Evolutionary conservation across 768 basidiomycete species (phyloP).

Genomic region (Tylopilus vinaceipallidus): DNA sequence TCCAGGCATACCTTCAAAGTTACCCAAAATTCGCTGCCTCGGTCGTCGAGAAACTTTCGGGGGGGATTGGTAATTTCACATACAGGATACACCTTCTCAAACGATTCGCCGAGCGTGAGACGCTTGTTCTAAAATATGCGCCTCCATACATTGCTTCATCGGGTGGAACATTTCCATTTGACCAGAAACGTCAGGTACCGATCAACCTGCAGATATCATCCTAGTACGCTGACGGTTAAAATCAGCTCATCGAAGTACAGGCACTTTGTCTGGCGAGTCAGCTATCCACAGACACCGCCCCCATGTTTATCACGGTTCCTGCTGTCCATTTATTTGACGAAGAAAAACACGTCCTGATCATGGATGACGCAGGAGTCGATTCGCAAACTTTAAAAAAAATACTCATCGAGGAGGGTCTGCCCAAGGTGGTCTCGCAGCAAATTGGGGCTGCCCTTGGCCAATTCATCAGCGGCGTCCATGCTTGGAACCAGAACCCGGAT

Average conservation of each 20-base stretch:
- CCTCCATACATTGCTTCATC: slow-evolving; percentile 41
- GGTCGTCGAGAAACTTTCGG: slow-evolving; percentile 41
- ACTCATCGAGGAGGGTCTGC: slow-evolving; percentile 35
- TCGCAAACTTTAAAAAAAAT: slow-evolving; percentile 39
- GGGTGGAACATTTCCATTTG: slow-evolving; percentile 28
- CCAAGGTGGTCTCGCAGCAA: slow-evolving; percentile 31
- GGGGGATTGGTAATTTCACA: slow-evolving; percentile 56
- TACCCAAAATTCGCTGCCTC: slow-evolving; percentile 45
- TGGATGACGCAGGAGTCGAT: slow-evolving; percentile 55
- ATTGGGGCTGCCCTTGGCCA: slow-evolving; percentile 54
- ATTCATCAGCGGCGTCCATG: slow-evolving; percentile 55
- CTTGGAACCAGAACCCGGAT: slow-evolving; percentile 37
- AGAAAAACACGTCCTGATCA: slow-evolving; percentile 50
- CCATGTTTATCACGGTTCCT: slow-evolving; percentile 49
- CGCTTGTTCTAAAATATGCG: slow-evolving; percentile 59
- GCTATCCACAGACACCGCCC: slow-evolving; percentile 30
- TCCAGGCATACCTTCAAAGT: slow-evolving; percentile 43
- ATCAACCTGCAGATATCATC: neutral
- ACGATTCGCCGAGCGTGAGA: slow-evolving; percentile 41
- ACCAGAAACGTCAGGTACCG: slow-evolving; percentile 53
- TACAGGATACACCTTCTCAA: slow-evolving; percentile 48
- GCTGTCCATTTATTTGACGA: slow-evolving; percentile 49
- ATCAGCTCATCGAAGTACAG: slow-evolving; percentile 41
- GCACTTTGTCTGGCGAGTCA: slow-evolving; percentile 45
- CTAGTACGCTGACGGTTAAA: slow-evolving; percentile 28